phyloP scores from a whole-genome alignment of 371 early-diverging fungal species.

The Chytridiales sp. region DNA sequence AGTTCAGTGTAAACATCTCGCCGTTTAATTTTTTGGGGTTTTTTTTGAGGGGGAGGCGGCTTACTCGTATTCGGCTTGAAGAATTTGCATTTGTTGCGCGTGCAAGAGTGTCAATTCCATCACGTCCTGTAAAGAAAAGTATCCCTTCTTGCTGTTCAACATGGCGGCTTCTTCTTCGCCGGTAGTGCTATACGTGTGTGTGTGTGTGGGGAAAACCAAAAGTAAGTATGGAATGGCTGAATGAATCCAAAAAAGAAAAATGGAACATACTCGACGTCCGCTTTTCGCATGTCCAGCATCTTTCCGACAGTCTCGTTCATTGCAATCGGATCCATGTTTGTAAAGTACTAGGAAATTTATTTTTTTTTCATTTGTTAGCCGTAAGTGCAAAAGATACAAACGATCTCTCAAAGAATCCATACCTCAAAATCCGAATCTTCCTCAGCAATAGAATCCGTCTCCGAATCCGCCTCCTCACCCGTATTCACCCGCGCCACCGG shows the following conservation, averaged over 20 bases:
- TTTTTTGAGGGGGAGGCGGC: background rate
- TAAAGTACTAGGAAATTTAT: constrained; percentile 5
- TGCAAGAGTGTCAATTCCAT: constrained; percentile 55
- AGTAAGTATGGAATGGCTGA: background rate
- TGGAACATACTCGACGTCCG: constrained; percentile 7
- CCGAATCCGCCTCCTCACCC: constrained; percentile 11
- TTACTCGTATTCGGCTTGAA: constrained; percentile 48
- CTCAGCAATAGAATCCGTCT: constrained; percentile 1
- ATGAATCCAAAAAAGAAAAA: background rate
- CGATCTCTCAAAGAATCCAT: background rate
- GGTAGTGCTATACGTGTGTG: background rate
- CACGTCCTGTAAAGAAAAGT: constrained; percentile 49
- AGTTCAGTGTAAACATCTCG: background rate
- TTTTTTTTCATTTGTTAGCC: background rate
- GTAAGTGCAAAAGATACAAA: background rate
- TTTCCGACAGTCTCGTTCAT: constrained; percentile 17
- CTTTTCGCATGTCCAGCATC: constrained; percentile 10
- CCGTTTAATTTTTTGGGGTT: background rate
- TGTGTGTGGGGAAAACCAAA: background rate
- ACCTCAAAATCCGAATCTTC: constrained; percentile 4
- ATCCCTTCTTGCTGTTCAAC: constrained; percentile 21
- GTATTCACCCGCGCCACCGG: background rate
- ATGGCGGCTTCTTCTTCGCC: constrained; percentile 5
- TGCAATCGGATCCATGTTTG: constrained; percentile 11
- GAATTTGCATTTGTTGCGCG: constrained; percentile 52